Evolutionary conservation across 1,284 basidiomycete species (phyloP).

Genomic region (Paramarasmius palmivorus): DNA sequence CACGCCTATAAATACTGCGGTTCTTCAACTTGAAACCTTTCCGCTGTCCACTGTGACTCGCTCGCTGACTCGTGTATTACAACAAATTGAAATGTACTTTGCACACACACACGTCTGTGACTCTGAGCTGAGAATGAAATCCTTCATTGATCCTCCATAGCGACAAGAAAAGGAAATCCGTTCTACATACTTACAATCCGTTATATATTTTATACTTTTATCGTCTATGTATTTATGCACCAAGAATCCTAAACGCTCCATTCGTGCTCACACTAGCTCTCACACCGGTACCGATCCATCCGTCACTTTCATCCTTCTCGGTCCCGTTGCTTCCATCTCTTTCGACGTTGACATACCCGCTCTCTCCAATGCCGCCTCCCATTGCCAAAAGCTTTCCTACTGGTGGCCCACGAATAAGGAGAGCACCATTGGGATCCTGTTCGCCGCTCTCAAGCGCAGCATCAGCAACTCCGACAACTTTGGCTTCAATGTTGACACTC

Average conservation of each 20-base stretch:
- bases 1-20: no score
- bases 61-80: not conserved
- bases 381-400: constrained; percentile 52
- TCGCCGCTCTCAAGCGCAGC: constrained; percentile 57
- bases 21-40: no score
- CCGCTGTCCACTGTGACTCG: no score
- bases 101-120: no score
- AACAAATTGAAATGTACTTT: no score
- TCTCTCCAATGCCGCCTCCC: constrained; percentile 26
- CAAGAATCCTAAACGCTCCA: constrained; percentile 47
- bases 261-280: constrained; percentile 56
- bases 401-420: constrained; percentile 50
- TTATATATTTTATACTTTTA: no score
- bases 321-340: constrained; percentile 22
- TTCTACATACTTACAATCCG: constrained; percentile 26
- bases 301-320: constrained; percentile 32
- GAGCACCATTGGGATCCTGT: constrained; percentile 49
- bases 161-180: not conserved
- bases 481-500: constrained; percentile 71
- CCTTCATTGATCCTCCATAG: not conserved
- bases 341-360: constrained; percentile 34
- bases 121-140: no score
- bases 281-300: constrained; percentile 52
- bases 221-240: no score
- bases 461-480: constrained; percentile 66